Conservation (phyloP, 805 yeast species). For the Cyberlindnera misumaiensis region DNA sequence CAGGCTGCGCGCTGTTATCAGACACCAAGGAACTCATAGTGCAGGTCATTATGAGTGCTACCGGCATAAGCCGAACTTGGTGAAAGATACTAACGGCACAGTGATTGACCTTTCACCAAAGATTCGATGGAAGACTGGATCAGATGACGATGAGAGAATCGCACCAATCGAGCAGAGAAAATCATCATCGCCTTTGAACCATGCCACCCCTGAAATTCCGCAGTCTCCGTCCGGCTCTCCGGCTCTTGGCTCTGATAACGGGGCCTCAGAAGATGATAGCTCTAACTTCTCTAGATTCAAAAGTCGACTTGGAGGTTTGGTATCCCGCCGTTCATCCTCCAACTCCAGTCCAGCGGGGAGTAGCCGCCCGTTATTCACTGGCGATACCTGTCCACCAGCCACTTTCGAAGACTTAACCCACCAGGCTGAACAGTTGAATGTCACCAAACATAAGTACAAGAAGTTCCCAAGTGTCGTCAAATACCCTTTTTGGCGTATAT, state of each 20-base stretch:
- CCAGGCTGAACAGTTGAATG: neutral
- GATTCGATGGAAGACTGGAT: conserved; percentile 10
- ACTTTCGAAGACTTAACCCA: conserved; percentile 3
- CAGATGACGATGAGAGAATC: conserved; percentile 9
- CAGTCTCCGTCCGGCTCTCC: conserved; percentile 15
- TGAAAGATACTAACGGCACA: conserved; percentile 23
- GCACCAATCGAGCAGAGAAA: conserved; percentile 2
- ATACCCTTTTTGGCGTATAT: conserved; percentile 77
- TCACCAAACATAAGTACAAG: conserved; percentile 32
- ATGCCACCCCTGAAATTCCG: neutral
- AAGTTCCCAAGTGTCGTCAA: conserved; percentile 49
- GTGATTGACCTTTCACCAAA: conserved; percentile 25
- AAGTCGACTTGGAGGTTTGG: conserved; percentile 18
- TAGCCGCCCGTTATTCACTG: conserved; percentile 4
- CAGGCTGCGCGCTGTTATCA: conserved; percentile 61
- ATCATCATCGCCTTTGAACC: neutral
- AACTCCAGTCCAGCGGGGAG: conserved; percentile 6
- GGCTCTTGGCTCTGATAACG: conserved; percentile 11
- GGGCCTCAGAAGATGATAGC: conserved; percentile 16
- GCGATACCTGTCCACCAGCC: conserved; percentile 1
- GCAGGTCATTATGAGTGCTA: conserved; percentile 90
- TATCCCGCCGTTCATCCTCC: conserved; percentile 18
- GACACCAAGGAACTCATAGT: conserved; percentile 84
- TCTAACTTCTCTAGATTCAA: conserved; percentile 17
- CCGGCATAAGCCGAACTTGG: conserved; percentile 61